Evolutionary conservation across 2,329 filamentous ascomycete genomes (phyloP), one percentile per base, ranked within the genome.

Genomic region (Colletotrichum melonis): DNA sequence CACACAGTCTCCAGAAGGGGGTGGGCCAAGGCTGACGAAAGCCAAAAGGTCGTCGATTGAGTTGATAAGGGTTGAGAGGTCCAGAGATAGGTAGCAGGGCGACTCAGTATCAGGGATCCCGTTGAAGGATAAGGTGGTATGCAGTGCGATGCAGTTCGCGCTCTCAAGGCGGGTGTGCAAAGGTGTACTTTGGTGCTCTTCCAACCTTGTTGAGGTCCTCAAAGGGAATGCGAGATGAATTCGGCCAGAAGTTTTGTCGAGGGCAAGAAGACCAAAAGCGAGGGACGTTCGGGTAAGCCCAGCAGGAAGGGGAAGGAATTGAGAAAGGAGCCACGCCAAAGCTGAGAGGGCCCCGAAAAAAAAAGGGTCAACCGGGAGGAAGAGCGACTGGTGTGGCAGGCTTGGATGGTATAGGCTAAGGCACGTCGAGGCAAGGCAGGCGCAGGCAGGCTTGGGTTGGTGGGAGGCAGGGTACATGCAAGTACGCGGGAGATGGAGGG

Each of bases 331-430:
- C 67, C 60, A 73, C 71, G 56, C 71, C 59, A 69, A 65, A 54
- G 22, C 54, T 56, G 54, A 55, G 22, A 38, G 49, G 66, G 63
- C 24, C 54, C 56, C 46, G 22, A 57, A 71, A 66, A 73, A 71
- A 73, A 73, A 70, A 73, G 62, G 71, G 71, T 73, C 71, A 56
- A 66, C 71, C 28, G 49, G 67, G 71, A 73, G 62, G 46, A 60
- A 26, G 38, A 54, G 55, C 35, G 49, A 58, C 67, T 72, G 69
- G 60, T 35, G 67, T 57, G 28, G 62, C 38, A 73, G 66, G 66
- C 70, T 69, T 72, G 65, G 66, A 70, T 73, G 49, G 67, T 62
- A 71, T 38, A 73, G 71, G 71, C 60, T 73, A 65, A 64, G 59
- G 60, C 46, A 57, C 35, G 67, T 56, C 63, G 38, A 70, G 67